These are phyloP conservation scores for Macaranga tanarius DNA, from an alignment of 441 rosid species.

Conservation along the genomic window DNA sequence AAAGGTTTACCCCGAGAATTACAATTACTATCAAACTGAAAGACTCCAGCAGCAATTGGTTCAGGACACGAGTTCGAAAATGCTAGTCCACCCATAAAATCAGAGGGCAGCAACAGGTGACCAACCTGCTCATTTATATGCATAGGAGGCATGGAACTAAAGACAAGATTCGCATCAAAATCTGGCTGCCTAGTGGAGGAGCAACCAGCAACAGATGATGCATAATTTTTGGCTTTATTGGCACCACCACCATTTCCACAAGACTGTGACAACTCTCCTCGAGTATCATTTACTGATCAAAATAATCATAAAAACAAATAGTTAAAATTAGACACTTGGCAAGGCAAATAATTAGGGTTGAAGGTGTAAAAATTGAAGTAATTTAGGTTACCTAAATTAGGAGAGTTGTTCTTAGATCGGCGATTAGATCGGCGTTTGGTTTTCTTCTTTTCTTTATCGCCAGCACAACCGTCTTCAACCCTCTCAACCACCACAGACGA, in stretches of 20 bases:
- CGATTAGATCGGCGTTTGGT: conserved; percentile 63
- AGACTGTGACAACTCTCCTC: conserved; percentile 40
- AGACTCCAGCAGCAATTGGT: conserved; percentile 34
- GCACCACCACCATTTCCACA: conserved; percentile 24
- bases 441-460: conserved; percentile 56
- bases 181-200: conserved; percentile 33
- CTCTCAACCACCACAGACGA: conserved; percentile 37
- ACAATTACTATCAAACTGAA: conserved; percentile 32
- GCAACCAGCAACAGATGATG: conserved; percentile 25
- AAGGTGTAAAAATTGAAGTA: neutral
- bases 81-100: conserved; percentile 27
- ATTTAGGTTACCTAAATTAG: conserved; percentile 34
- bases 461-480: conserved; percentile 49
- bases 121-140: conserved; percentile 34
- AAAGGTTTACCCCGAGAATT: conserved; percentile 43
- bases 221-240: conserved; percentile 30
- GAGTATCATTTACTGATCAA: conserved; percentile 40
- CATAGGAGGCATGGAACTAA: conserved; percentile 70
- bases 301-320: conserved; percentile 6
- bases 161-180: conserved; percentile 36
- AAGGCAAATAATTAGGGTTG: too few relatives aligned
- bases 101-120: conserved; percentile 26
- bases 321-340: too few relatives aligned
- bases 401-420: conserved; percentile 57
- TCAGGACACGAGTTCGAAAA: conserved; percentile 53